Evolutionary conservation across 331 rosid genomes (phyloP), one percentile per base, ranked within the genome.

Genomic region (Pyrus hybrid): DNA sequence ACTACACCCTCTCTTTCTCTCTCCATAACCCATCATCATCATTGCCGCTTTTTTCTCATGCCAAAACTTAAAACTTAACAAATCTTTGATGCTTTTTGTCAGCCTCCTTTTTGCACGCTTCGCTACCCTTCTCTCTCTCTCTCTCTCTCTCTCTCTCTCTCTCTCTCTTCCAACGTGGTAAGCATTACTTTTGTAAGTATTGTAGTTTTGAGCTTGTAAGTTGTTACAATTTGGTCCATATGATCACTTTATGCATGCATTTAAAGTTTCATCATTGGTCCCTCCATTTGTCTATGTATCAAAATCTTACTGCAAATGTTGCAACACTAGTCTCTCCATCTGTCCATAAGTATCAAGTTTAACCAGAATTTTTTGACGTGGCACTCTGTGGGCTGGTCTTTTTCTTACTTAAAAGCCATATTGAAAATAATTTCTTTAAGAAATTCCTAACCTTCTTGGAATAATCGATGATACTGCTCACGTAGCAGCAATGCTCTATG

Each of bases 21-120:
- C 47, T 41, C 14, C 13, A 60, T 22, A 22, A 13, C 18, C 64
- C 29, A 5, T 60, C 30, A 60, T 23, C 70, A 35, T 28, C 47
- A 14, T 37, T 51, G 21, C 57, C 22, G 6, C 17, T 67, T 60
- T 54, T 13, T 67, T 63, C 25, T 53, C 18, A 79, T 28, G n/a
- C n/a, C 67, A 28, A 1, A 26, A 28, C 30, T 23, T 63, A 7
- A 26, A 26, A 63, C 16, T 63, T 63, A 7, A 28, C 6, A 28
- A 29, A 25, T 14, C 21, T 17, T 35, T 71, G 57, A 16, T 57
- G 29, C 73, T 22, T 79, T 85, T 85, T 87, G 87, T 79, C 90
- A 87, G 84, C 81, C 68, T 76, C 83, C 86, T 87, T 87, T 87
- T 13, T 63, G 89, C 95, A 87, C 89, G 89, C 90, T 71, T 82